These are phyloP conservation scores for Solanum chaucha DNA, from an alignment of 257 asterid genomes.

Conservation along the genomic window DNA sequence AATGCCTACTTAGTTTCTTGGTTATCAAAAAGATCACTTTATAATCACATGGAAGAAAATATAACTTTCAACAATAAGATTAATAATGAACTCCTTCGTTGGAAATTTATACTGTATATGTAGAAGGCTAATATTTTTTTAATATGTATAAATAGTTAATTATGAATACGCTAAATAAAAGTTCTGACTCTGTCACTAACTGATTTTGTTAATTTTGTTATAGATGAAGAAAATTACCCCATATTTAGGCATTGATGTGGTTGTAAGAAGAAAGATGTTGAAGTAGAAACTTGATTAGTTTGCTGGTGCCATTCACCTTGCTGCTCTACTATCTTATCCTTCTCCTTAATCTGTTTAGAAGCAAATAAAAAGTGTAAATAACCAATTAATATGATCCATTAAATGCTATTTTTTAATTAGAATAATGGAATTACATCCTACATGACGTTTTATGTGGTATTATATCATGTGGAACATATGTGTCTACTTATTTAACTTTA, in stretches of 20 bases:
- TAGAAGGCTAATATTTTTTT: neutral
- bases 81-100: neutral
- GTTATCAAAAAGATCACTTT: neutral
- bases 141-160: neutral
- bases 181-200: neutral
- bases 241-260: constrained; percentile 42
- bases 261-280: constrained; percentile 30
- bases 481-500: too few relatives aligned
- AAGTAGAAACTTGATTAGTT: constrained; percentile 20
- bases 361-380: neutral
- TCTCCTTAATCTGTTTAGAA: constrained; percentile 50
- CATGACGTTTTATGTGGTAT: too few relatives aligned
- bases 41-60: neutral
- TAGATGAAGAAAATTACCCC: constrained; percentile 18
- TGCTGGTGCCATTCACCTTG: constrained; percentile 49
- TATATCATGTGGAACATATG: too few relatives aligned
- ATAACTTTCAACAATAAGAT: neutral
- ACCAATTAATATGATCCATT: neutral
- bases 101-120: neutral
- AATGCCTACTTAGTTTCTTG: neutral
- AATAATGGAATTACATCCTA: too few relatives aligned
- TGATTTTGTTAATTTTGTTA: neutral
- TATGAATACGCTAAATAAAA: neutral
- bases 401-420: neutral
- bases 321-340: constrained; percentile 38